Evolutionary conservation across 1,284 basidiomycete species (phyloP), one percentile per base, ranked within the genome.

Genomic region (Malassezia yamatoensis): DNA sequence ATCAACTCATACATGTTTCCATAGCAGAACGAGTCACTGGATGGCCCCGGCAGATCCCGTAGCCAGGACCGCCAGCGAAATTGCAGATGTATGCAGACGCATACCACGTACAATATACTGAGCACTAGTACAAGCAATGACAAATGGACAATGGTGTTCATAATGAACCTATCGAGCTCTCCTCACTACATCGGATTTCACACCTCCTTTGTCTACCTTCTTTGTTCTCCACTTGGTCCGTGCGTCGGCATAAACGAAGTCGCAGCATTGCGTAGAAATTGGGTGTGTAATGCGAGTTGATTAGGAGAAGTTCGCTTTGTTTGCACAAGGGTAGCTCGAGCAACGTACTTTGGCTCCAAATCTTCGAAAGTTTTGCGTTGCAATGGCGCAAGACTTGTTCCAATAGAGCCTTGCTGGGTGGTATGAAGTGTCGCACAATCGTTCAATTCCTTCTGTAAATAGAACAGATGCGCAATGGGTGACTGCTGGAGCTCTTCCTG

Each of bases 51-150:
- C 32, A 58, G 45, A 9, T 43, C 24, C n/a, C 50, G 44, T 2
- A 58, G 49, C 55, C 55, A 58, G 3, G 32, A 29, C 5, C 37
- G n/a, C 55, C 55, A 58, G 16, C 49, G 49, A 7, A 46, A 8
- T 32, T 51, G 54, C 5, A 34, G 46, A 4, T 15, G 13, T 5
- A 51, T 12, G 9, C 37, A 15, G 9, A 37, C 39, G n/a, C 36
- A 20, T 12, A 40, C 43, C 38, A 47, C 24, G 24, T 50, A 51
- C n/a, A 47, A 16, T 7, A 47, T n/a, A n/a, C 45, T 18, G 18
- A 9, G 34, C 13, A 10, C 18, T 13, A 43, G 10, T 13, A 21
- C 13, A 24, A 16, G 13, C 7, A 32, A 13, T 6, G 15, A 11
- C 13, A 2, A 16, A 53, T n/a, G 16, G 3, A 24, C 46, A 9